Percentiles rank a stretch among this genome's conserved stretches.
Conservation (phyloP, 2,329 filamentous ascomycete genomes). For the Aspergillus tamarii region DNA sequence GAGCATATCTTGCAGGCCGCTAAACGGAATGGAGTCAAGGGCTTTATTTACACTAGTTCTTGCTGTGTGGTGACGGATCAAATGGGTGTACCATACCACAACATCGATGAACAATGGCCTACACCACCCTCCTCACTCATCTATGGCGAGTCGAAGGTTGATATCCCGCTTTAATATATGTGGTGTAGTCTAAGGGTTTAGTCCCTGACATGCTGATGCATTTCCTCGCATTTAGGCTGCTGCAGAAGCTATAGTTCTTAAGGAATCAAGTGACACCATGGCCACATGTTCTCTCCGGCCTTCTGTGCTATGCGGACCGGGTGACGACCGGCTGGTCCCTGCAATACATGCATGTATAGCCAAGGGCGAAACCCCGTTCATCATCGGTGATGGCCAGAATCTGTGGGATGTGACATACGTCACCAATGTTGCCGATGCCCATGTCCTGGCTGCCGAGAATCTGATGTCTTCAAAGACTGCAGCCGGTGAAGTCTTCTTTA, state of each 20-base stretch:
- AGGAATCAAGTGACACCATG: slow-evolving; percentile 38
- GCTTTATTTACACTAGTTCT: slow-evolving; percentile 60
- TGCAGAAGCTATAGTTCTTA: slow-evolving; percentile 46
- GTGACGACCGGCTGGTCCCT: slow-evolving; percentile 47
- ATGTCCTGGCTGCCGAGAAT: slow-evolving; percentile 50
- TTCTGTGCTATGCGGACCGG: slow-evolving; percentile 48
- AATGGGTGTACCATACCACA: slow-evolving; percentile 36
- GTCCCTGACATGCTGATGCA: slow-evolving; percentile 19
- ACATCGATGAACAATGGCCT: slow-evolving; percentile 47
- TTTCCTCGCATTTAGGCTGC: slow-evolving; percentile 36
- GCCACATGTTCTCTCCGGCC: slow-evolving; percentile 47
- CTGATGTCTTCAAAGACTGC: slow-evolving; percentile 43
- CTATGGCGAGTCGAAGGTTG: slow-evolving; percentile 50
- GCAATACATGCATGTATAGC: slow-evolving; percentile 49
- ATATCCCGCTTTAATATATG: slow-evolving; percentile 3
- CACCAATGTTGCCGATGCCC: slow-evolving; percentile 49
- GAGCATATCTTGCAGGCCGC: slow-evolving; percentile 55
- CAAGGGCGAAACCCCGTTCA: slow-evolving; percentile 46
- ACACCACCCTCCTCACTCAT: slow-evolving; percentile 42
- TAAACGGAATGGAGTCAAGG: slow-evolving; percentile 47
- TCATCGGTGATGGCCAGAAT: slow-evolving; percentile 46
- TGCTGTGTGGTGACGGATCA: slow-evolving; percentile 60
- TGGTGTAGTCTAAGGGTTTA: background rate
- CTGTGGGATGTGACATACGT: slow-evolving; percentile 51
- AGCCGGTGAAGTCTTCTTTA: slow-evolving; percentile 50